Conservation (phyloP, 1,284 basidiomycete species). For the Albatrellus sp. region DNA sequence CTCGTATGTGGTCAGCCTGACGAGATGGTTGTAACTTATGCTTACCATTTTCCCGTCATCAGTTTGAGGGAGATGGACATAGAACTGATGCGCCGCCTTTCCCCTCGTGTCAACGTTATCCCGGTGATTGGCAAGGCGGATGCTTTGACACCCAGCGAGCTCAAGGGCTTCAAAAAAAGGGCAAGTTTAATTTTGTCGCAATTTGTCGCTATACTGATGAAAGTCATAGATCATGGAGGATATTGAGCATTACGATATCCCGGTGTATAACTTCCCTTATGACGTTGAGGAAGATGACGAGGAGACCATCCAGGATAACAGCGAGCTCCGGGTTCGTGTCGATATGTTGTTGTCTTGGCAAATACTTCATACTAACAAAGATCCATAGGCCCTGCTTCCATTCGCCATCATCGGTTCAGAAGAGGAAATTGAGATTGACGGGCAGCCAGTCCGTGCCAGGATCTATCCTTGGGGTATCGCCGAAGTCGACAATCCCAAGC, state of each 20-base stretch:
- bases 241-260: conserved; percentile 97
- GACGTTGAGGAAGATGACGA: conserved; percentile 99
- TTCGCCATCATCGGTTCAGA: conserved; percentile 98
- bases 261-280: conserved; percentile 99
- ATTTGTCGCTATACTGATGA: conserved; percentile 3
- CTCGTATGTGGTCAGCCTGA: conserved; percentile 29
- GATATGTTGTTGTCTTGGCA: conserved; percentile 1
- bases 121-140: conserved; percentile 98
- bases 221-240: conserved; percentile 87
- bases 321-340: conserved; percentile 68
- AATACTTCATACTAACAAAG: background rate
- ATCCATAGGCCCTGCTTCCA: conserved; percentile 67
- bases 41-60: background rate
- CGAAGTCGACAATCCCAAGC: conserved; percentile 97
- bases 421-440: conserved; percentile 90
- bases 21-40: background rate
- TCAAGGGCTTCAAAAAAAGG: conserved; percentile 93
- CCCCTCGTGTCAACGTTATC: conserved; percentile 97
- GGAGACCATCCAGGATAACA: conserved; percentile 97
- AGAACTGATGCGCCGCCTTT: conserved; percentile 93
- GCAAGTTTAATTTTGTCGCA: conserved; percentile 29
- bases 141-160: conserved; percentile 83
- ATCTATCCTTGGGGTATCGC: conserved; percentile 98
- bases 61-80: conserved; percentile 98
- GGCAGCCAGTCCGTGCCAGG: conserved; percentile 83